Base-by-base conservation (phyloP, 108 stramenopile species). In the Tribonema minus region DNA sequence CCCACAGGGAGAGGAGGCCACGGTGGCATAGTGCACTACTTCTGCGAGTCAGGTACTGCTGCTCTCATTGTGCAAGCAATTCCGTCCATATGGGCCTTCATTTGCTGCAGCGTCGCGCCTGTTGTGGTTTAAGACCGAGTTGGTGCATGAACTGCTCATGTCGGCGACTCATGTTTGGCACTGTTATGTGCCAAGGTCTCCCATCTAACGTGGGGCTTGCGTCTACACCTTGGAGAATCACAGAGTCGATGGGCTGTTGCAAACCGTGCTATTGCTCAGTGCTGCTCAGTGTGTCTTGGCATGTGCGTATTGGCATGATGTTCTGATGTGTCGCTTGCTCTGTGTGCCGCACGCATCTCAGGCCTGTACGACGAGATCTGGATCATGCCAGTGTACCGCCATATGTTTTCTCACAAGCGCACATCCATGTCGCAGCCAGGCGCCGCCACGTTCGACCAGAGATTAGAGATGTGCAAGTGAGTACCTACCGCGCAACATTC, bases 381-480 rank as follows among this genome's bases (percentile, higher is more conserved):
- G 73, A 34, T 75, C 34, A 63, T 75, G 32, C 73, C 73, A 0
- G 64, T 75, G 64, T 75, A 75, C 64, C 15, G 41, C 27, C 73
- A 75, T 46, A 75, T 75, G 73, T 75, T 75, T 41, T 40, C 39
- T 3, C 26, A 2, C 20, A 75, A 75, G 64, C 64, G 64, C 41
- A 1, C 46, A 15, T 27, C 39, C 29, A 75, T 75, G 73, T 25
- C 27, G 15, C 31, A 64, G 9, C 15, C 20, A 0, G 73, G 73
- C 4, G 38, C 73, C 9, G 60, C 73, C 20, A 75, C 73, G 31
- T 75, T 37, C 64, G 64, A 75, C 37, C 60, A 75, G 36, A 75
- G 73, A 25, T 35, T 75, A 33, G 61, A 75, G 7, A 75, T 75
- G 73, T 75, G 73, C 40, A 39, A 64, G 73, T 75, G 54, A 64